Evolutionary conservation across 2,329 filamentous ascomycete species (phyloP), one percentile per base, ranked within the genome.

Genomic region (Talaromyces pinophilus): DNA sequence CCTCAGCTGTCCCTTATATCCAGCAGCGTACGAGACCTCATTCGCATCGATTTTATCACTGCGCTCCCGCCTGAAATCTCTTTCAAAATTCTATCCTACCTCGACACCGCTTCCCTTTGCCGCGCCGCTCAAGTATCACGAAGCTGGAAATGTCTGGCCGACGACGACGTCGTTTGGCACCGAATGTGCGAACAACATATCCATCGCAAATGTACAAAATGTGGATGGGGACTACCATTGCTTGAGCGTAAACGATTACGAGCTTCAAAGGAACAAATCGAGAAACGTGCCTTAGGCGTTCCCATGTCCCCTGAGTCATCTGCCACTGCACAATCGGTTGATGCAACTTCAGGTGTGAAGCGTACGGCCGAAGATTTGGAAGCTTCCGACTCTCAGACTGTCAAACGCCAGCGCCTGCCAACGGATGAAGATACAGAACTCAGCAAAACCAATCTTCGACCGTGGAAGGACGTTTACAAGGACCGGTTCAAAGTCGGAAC

Each of bases 171-270:
- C 8, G 94, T 99, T 3, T 99, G 95, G 95, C 92, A 97, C 75
- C 91, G 90, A 70, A 97, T 98, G 93, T 99, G 95, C 76, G 93
- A 97, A 78, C 94, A 98, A 76, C 93, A 97, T 77, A 96, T 97
- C 72, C 92, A 96, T 76, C 85, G 92, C 68, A 96, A 96, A 76
- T 97, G 93, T 78, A 93, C 89, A 67, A 96, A 95, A 76, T 99
- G 95, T 75, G 94, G 95, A 28, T 98, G 93, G 92, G 95, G 95
- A 2, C 80, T 99, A 67, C 95, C 95, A 17, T 81, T 96, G 65
- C 82, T 99, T 61, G 95, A 99, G 75, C 87, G 92, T 72, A 97
- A 96, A 80, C 87, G 92, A 72, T 81, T 99, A 69, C 87, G 92
- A 70, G 93, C 92, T 69, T 93, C 94, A 78, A 96, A 92, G 79